phyloP scores from a whole-genome alignment of 2,329 filamentous ascomycete species.

The Verticillium albo-atrum region DNA sequence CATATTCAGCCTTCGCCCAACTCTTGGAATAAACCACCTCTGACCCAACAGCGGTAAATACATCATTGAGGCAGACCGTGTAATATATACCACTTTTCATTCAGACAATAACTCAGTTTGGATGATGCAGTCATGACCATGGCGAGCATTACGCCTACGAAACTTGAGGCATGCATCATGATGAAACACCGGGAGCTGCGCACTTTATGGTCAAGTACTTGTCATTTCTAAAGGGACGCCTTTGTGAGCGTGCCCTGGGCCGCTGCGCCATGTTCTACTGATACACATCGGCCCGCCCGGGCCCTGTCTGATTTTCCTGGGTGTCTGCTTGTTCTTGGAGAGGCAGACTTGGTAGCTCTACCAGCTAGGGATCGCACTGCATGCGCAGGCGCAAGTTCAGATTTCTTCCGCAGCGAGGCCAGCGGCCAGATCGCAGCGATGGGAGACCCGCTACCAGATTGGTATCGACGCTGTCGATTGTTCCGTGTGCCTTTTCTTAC shows the following conservation, averaged over 20 bases:
- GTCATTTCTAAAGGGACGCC: not conserved
- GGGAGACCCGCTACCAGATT: not conserved
- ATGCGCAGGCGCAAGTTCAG: not conserved
- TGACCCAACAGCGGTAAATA: too few species aligned
- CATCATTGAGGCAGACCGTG: too few species aligned
- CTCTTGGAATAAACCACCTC: too few species aligned
- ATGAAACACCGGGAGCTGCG: too few species aligned
- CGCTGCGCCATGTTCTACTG: not conserved
- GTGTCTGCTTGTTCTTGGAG: not conserved
- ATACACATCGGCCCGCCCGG: not conserved
- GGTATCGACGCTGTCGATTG: not conserved
- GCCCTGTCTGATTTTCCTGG: not conserved
- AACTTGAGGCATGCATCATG: too few species aligned
- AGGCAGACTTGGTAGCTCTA: not conserved
- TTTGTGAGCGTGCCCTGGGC: not conserved
- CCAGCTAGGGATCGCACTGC: not conserved
- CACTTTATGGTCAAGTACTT: not conserved
- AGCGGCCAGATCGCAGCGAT: not conserved
- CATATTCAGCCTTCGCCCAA: too few species aligned
- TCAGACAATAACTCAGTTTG: too few species aligned
- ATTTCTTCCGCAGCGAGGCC: not conserved
- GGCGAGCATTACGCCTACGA: too few species aligned
- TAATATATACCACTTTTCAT: too few species aligned
- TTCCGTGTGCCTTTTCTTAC: slow-evolving; percentile 24
- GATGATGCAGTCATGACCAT: too few species aligned